phyloP scores from a whole-genome alignment of 2,329 filamentous ascomycete genomes.

The Pestalotiopsis sp. region DNA sequence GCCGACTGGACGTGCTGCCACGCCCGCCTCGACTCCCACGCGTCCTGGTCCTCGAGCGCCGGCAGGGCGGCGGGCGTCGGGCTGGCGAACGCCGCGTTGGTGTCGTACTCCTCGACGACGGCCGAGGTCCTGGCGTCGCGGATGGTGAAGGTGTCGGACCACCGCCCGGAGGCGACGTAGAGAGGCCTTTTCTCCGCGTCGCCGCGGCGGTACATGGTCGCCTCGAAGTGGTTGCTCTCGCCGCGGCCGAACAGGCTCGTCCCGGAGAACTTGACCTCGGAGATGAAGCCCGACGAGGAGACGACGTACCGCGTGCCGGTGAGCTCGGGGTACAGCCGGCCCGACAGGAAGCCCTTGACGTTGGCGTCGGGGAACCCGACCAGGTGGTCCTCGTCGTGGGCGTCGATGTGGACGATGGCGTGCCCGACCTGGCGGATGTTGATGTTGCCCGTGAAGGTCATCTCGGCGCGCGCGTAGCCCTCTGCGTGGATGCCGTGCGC shows the following conservation, averaged over 20 bases:
- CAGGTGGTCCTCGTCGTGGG: conserved; percentile 15
- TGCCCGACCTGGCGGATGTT: conserved; percentile 10
- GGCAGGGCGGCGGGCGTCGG: background rate
- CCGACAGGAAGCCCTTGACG: conserved; percentile 11
- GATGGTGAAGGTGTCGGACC: conserved; percentile 25
- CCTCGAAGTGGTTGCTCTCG: conserved; percentile 17
- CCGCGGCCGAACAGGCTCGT: background rate
- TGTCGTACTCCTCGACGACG: conserved; percentile 17
- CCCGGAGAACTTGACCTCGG: conserved; percentile 8
- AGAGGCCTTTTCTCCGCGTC: conserved; percentile 17
- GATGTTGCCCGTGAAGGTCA: conserved; percentile 9
- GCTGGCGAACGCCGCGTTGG: background rate
- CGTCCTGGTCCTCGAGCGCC: conserved; percentile 18
- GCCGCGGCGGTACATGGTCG: conserved; percentile 23
- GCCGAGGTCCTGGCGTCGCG: conserved; percentile 16
- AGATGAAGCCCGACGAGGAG: conserved; percentile 10
- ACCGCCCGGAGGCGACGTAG: conserved; percentile 32
- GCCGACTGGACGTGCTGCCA: conserved; percentile 22
- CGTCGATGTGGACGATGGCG: conserved; percentile 13
- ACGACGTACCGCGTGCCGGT: conserved; percentile 8
- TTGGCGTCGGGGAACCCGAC: conserved; percentile 8
- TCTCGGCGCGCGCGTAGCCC: conserved; percentile 10
- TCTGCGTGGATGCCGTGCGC: conserved; percentile 17
- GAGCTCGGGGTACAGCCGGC: conserved; percentile 14
- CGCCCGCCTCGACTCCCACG: conserved; percentile 27